phyloP scores from a whole-genome alignment of 139 green algal species.

The Coelastrella sp. region DNA sequence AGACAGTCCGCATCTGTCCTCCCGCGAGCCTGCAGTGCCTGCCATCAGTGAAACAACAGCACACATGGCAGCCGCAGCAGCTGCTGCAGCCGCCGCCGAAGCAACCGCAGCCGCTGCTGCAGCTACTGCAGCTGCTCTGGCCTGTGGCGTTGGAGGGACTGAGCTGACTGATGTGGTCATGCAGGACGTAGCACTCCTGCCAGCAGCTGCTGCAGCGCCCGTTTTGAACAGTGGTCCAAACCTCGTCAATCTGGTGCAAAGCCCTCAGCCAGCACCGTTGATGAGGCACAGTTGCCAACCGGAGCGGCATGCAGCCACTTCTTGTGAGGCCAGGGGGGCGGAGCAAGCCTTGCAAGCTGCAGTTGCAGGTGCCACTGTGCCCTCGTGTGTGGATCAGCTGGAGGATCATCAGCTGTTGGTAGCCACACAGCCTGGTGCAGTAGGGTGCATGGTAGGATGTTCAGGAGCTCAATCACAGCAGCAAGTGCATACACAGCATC shows the following conservation, averaged over 20 bases:
- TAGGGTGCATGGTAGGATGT: not conserved
- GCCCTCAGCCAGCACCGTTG: no score
- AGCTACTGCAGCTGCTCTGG: not conserved
- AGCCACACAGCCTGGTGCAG: not conserved
- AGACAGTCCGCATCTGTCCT: conserved; percentile 4
- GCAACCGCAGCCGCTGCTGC: conserved; percentile 31
- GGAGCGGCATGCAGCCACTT: no score
- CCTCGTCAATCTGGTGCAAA: not conserved
- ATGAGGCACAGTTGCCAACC: no score
- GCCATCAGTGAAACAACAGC: not conserved
- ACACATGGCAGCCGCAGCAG: not conserved
- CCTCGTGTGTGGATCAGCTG: no score
- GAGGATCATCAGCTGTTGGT: no score
- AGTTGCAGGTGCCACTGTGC: no score
- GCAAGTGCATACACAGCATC: conserved; percentile 4
- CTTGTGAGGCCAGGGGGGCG: no score
- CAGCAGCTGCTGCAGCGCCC: not conserved
- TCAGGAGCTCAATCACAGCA: not conserved
- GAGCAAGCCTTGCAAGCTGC: no score
- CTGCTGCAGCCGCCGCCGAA: not conserved
- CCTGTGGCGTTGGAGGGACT: not conserved
- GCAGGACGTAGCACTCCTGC: not conserved
- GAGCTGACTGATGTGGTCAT: not conserved
- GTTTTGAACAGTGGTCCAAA: no score
- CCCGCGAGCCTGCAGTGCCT: not conserved